Conservation (phyloP, 2,329 filamentous ascomycete species). For the Ascochyta fabae region DNA sequence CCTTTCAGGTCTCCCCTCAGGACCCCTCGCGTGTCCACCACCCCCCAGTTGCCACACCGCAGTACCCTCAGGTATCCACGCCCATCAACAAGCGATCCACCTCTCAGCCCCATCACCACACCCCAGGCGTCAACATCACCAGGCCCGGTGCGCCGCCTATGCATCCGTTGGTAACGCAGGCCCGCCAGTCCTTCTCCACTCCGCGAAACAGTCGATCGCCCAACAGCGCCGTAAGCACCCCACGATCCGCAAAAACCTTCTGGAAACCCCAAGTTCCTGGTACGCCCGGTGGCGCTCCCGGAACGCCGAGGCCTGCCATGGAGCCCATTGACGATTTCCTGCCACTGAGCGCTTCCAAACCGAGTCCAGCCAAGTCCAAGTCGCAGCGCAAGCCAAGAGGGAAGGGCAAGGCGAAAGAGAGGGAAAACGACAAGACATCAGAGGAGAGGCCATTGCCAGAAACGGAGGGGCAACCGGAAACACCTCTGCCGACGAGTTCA, state of each 20-base stretch:
- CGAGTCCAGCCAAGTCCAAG: constrained; percentile 31
- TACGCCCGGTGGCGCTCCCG: constrained; percentile 22
- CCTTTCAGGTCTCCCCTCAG: constrained; percentile 56
- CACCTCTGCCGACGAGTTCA: constrained; percentile 19
- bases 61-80: constrained; percentile 39
- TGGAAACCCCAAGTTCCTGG: constrained; percentile 33
- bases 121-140: constrained; percentile 23
- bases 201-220: constrained; percentile 35
- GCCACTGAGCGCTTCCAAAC: constrained; percentile 23
- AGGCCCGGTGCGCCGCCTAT: constrained; percentile 27
- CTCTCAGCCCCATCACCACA: constrained; percentile 15
- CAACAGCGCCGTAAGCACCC: constrained; percentile 32
- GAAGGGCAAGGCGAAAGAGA: constrained; percentile 38
- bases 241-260: constrained; percentile 38
- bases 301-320: constrained; percentile 30
- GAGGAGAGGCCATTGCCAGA: constrained; percentile 22
- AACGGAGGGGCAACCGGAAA: constrained; percentile 19
- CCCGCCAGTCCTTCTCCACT: constrained; percentile 36
- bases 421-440: constrained; percentile 22
- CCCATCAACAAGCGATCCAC: constrained; percentile 25
- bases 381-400: constrained; percentile 32
- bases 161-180: constrained; percentile 34
- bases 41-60: constrained; percentile 33
- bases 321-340: constrained; percentile 40
- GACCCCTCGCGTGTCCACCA: constrained; percentile 50